A percentile compares a stretch with the other conserved stretches of the same genome.
phyloP scores from a whole-genome alignment of 345 rosid genomes.

The Murraya paniculata region DNA sequence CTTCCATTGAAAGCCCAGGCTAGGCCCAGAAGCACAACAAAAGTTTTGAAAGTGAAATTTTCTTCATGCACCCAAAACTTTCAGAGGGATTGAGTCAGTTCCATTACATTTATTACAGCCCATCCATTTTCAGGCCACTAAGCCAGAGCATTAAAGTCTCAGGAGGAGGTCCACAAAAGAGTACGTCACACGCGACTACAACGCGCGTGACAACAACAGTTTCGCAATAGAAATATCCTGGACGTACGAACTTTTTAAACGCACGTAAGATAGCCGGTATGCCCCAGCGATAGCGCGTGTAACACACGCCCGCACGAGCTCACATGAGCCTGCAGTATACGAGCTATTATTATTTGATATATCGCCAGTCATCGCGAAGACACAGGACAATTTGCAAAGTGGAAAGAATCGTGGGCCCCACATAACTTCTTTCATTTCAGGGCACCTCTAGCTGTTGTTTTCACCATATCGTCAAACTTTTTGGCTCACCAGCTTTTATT shows the following conservation, averaged over 20 bases:
- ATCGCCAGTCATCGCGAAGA: not conserved
- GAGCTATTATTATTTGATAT: no score
- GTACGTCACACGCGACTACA: not conserved
- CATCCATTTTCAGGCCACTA: no score
- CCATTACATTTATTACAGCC: no score
- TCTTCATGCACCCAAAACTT: no score
- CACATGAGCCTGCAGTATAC: not conserved
- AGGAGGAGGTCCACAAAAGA: not conserved
- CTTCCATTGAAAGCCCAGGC: no score
- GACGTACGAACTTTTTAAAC: no score
- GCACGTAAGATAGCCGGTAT: no score
- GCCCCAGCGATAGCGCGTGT: not conserved
- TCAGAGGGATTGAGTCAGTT: no score
- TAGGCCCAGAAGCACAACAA: no score
- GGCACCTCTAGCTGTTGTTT: slow-evolving; percentile 8
- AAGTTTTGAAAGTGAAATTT: no score
- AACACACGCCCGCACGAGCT: not conserved
- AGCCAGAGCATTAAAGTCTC: no score
- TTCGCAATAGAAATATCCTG: no score
- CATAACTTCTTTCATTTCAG: not conserved
- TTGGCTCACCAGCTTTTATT: not conserved
- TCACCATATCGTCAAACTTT: slow-evolving; percentile 5
- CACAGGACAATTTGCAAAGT: not conserved
- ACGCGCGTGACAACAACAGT: not conserved
- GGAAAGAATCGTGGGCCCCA: not conserved